Conservation (phyloP, 2,329 filamentous ascomycete genomes). For the Penicillium expansum region DNA sequence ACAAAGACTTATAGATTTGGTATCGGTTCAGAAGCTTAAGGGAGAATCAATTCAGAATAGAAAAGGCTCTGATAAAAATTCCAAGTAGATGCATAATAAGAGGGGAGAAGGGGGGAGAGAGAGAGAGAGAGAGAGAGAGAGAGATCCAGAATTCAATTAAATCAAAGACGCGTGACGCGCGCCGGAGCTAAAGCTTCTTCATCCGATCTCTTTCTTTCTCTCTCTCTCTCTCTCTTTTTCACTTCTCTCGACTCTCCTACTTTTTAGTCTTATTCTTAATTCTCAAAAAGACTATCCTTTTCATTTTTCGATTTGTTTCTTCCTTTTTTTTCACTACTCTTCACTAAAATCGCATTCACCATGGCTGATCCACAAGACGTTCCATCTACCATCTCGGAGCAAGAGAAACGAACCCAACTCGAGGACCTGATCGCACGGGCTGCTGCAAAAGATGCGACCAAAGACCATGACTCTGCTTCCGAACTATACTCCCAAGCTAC, state of each 20-base stretch:
- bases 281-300: not conserved
- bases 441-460: conserved; percentile 80
- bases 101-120: not conserved
- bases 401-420: conserved; percentile 60
- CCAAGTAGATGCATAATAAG: not conserved
- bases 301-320: not conserved
- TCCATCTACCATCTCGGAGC: conserved; percentile 13
- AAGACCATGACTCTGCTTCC: conserved; percentile 80
- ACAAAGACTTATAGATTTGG: not conserved
- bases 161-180: conserved; percentile 10
- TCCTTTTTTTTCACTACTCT: not conserved
- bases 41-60: not conserved
- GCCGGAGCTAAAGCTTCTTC: not conserved
- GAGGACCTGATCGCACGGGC: conserved; percentile 77
- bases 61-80: not conserved
- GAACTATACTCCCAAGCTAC: conserved; percentile 87
- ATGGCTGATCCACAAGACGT: conserved; percentile 28
- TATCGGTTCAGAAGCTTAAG: not conserved
- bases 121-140: not conserved
- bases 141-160: conserved; percentile 5
- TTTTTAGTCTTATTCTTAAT: conserved; percentile 1
- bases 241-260: not conserved
- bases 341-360: not conserved
- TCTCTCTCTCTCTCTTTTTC: not conserved
- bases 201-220: not conserved